Evolutionary conservation across 345 rosid species (phyloP), one percentile per base, ranked within the genome.

Genomic region (Populus alba): DNA sequence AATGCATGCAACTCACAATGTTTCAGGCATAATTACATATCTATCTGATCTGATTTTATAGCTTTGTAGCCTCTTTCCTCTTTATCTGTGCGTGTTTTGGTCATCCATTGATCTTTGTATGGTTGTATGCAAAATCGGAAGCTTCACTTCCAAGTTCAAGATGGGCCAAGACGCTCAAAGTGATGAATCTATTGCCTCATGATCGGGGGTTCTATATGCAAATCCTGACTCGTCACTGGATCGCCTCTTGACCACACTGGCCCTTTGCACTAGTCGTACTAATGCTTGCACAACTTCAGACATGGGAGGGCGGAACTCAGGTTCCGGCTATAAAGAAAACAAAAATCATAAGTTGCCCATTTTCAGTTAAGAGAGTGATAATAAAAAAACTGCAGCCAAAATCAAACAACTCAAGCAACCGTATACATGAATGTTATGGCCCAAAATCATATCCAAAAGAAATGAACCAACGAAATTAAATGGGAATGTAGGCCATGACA

Each of bases 281-380:
- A 97, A 70, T 68, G 93, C 94, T 86, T 97, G 99, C 75, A 97
- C 99, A 20, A 91, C 99, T 84, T 97, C 99, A 0, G 99, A 97
- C 98, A 97, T 97, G 2, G 99, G 99, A 25, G 99, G 98, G 68
- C 99, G 87, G 75, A 96, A 96, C 90, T 96, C 98, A 0, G 99
- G 99, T 45, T 97, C 99, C 66, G 97, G 98, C 99, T 97, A 76
- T 33, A 81, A 8, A 37, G 18, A 31, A 35, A 66, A 61, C 20
- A 71, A 45, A 73, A 27, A 72, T 45, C n/a, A 38, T 13, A 47
- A 29, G 22, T 22, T 49, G 68, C 22, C 37, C 27, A 38, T 65
- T 53, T 35, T 77, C 12, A 47, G 25, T 33, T 23, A 22, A 27
- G 17, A 45, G 11, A 45, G 23, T 17, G 5, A 15, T 1, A 53